Evolutionary conservation across 768 basidiomycete genomes (phyloP), one percentile per base, ranked within the genome.

Genomic region (Leccinellum albellum): DNA sequence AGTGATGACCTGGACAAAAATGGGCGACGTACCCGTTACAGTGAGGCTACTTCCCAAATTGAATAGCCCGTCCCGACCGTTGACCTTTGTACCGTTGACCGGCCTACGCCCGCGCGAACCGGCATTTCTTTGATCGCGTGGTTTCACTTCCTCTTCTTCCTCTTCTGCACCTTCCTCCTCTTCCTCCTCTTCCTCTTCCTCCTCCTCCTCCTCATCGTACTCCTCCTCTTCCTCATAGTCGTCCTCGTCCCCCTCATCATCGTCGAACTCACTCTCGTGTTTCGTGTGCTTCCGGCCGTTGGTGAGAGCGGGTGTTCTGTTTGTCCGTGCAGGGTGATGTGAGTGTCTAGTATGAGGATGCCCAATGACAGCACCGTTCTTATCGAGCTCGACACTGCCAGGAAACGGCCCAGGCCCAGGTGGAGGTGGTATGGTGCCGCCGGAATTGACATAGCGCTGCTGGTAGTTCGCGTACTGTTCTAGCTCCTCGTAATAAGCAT

Each of bases 401-500:
- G 97, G 97, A 78, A 98, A 98, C 6, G 97, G 97, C 28, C 97
- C 96, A 8, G 97, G 95, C 14, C 96, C 96, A 46, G 89, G 92
- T 31, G 95, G 95, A 53, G 94, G 91, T 63, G 94, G 87, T 66
- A 94, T 81, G 40, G 87, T 90, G 61, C 93, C 89, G 67, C 91
- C 89, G 62, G 91, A 94, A 66, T 86, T 85, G 67, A 92, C 89
- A 79, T 94, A 94, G 76, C 87, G 91, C 84, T 94, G 91, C 82
- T 96, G 93, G 79, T 91, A 90, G 77, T 92, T 90, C 76, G 95
- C 97, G 85, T 98, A 98, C 79, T 90, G 88, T 83, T 97, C 93
- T 81, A 99, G 88, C 83, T 98, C 96, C 75, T 97, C 93, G 86
- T 98, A 98, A 84, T 98, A 99, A 80, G 95, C 94, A 84, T 98